Evolutionary conservation across 768 basidiomycete species (phyloP).

Genomic region (Pisolithus sp.): DNA sequence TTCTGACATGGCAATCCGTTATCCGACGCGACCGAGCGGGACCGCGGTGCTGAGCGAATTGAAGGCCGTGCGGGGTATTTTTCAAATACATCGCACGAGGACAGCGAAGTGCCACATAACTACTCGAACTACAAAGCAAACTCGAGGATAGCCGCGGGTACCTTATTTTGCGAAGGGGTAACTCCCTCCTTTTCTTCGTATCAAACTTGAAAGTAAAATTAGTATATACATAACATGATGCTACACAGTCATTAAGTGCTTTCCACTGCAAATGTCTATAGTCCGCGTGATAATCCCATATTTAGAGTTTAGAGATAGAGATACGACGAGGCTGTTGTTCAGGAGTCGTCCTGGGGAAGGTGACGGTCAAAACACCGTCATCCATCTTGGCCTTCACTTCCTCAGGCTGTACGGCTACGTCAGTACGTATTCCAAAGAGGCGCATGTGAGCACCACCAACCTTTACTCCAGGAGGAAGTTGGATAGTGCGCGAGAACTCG

Average conservation of each 20-base stretch:
- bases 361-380: constrained; percentile 43
- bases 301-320: constrained; percentile 13
- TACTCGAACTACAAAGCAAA: no score
- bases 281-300: no score
- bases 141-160: no score
- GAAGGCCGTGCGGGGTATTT: no score
- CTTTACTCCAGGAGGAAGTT: constrained; percentile 44
- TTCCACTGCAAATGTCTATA: neutral
- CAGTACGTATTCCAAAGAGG: neutral
- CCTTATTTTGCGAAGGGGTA: no score
- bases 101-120: no score
- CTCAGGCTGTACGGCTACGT: constrained; percentile 16
- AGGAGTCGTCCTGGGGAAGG: constrained; percentile 43
- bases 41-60: no score
- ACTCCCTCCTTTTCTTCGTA: no score
- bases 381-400: constrained; percentile 43
- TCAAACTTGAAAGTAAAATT: no score
- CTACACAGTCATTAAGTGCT: neutral
- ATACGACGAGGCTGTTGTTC: constrained; percentile 41
- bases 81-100: no score
- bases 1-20: no score
- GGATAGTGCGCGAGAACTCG: constrained; percentile 42
- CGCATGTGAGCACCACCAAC: constrained; percentile 21
- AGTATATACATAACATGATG: neutral
- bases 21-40: no score